A percentile compares a stretch with the other conserved stretches of the same genome.
Conservation (phyloP, 768 basidiomycete species). For the Xerocomellus chrysenteron region DNA sequence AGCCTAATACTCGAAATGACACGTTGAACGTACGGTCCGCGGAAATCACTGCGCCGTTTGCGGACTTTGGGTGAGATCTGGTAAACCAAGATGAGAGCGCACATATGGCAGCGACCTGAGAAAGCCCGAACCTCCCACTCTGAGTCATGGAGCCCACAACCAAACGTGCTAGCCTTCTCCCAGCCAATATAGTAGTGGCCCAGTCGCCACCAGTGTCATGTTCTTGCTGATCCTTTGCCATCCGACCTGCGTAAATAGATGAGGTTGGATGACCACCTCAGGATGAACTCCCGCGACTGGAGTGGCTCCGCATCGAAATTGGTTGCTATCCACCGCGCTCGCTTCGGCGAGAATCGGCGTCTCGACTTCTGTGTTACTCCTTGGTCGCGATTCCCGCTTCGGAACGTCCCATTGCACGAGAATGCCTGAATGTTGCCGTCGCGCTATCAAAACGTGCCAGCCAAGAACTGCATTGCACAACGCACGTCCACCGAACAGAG, state of each 20-base stretch:
- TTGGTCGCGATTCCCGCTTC: conserved; percentile 4
- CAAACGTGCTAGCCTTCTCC: background rate
- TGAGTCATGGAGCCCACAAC: background rate
- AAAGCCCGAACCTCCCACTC: background rate
- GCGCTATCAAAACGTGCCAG: conserved; percentile 21
- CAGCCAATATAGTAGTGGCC: background rate
- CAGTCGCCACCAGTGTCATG: background rate
- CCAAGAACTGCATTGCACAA: conserved; percentile 2
- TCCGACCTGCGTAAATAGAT: conserved; percentile 3
- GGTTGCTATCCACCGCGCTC: conserved; percentile 16
- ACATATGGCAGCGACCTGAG: background rate
- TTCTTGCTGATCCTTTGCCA: conserved; percentile 6
- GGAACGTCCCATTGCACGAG: conserved; percentile 4
- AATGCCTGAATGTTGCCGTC: conserved; percentile 1
- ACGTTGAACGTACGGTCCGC: conserved; percentile 27
- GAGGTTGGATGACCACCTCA: background rate
- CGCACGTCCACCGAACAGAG: conserved; percentile 1
- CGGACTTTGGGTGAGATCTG: conserved; percentile 27
- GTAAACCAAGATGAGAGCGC: conserved; percentile 11
- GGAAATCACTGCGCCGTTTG: conserved; percentile 31
- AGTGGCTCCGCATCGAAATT: conserved; percentile 16
- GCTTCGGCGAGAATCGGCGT: conserved; percentile 10
- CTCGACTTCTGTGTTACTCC: conserved; percentile 10
- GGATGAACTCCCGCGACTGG: background rate
- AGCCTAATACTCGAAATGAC: conserved; percentile 23